Base-by-base conservation (phyloP, 768 basidiomycete species). In the Podaxis mareebaensis region DNA sequence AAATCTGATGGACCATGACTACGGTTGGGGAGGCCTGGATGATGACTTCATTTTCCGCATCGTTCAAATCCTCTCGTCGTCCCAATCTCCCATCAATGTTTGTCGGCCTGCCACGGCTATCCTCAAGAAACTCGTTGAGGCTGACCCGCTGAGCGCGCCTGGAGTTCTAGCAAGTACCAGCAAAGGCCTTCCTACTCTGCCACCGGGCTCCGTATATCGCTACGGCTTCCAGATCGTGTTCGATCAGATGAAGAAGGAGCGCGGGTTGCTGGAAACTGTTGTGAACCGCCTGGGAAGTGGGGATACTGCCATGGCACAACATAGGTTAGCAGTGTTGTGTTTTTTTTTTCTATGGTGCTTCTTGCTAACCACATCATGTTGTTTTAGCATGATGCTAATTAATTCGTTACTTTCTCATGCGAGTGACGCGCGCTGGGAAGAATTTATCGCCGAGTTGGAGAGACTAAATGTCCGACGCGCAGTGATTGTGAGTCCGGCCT, bases 61-160 rank as follows among this genome's bases (percentile, higher is more conserved):
- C 56, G 92, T 93, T 15, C 85, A 88, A 69, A 89, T 92, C 67
- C 80, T 93, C 26, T 86, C 92, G 0, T 91, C 92, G 0, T 79
- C 89, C 0, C 80, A 83, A 42, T 91, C 90, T 11, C 83, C 89
- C 17, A 88, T 96, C 79, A 97, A 97, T 65, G 92, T 96, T 63
- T 93, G 92, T 69, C 89, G 94, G 4, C 95, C 95, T 38, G 95
- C 94, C 1, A 95, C 92, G 48, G 88, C 91, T 38, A 95, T 96
- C 60, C 81, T 96, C 65, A 93, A 93, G 76, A 90, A 90, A 66
- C 84, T 96, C 22, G 93, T 95, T 13, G 93, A 95, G 73, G 93
- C 93, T 8, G 91, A 93, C 69, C 90, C 93, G 17, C 76, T 81
- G 67, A 87, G 78, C 64, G 85, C 86, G 17, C 85, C 90, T 1